These are phyloP conservation scores for Plasmodium malariae DNA, from an alignment of 169 alveolate genomes.

Conservation along the genomic window DNA sequence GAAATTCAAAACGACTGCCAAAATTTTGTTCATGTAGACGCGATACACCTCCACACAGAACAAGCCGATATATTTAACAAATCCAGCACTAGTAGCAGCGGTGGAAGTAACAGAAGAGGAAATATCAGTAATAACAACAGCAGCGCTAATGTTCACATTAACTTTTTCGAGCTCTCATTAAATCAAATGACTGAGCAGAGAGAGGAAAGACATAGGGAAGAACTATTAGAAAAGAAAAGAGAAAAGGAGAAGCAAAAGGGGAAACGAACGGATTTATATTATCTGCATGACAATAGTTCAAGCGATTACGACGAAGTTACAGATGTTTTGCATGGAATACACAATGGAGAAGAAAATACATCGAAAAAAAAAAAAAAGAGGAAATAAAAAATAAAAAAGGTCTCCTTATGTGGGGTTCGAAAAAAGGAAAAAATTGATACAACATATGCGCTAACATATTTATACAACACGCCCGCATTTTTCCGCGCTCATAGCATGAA, in stretches of 20 bases:
- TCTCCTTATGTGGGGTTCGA: too few relatives aligned
- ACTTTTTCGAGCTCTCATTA: slow-evolving; percentile 41
- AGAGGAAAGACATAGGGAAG: background rate
- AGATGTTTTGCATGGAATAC: slow-evolving; percentile 58
- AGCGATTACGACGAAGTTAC: slow-evolving; percentile 56
- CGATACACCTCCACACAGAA: slow-evolving; percentile 14
- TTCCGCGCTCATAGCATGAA: too few relatives aligned
- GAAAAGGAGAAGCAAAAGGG: background rate
- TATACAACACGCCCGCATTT: too few relatives aligned
- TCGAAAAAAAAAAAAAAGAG: slow-evolving; percentile 2
- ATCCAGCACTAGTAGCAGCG: too few relatives aligned
- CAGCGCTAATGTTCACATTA: slow-evolving; percentile 18
- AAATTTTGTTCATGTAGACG: slow-evolving; percentile 33
- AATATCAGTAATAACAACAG: too few relatives aligned
- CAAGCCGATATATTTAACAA: slow-evolving; percentile 17
- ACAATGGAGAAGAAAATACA: background rate
- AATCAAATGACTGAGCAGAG: background rate
- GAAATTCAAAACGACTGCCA: slow-evolving; percentile 33
- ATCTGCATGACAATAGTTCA: slow-evolving; percentile 13
- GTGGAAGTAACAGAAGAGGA: too few relatives aligned
- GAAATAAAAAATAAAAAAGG: background rate
- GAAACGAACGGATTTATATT: background rate
- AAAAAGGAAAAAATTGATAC: slow-evolving; percentile 5
- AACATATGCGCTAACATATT: too few relatives aligned
- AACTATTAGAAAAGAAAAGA: background rate